Evolutionary conservation across 1,284 basidiomycete genomes (phyloP).

Genomic region (Erythrobasidium hasegawianum): DNA sequence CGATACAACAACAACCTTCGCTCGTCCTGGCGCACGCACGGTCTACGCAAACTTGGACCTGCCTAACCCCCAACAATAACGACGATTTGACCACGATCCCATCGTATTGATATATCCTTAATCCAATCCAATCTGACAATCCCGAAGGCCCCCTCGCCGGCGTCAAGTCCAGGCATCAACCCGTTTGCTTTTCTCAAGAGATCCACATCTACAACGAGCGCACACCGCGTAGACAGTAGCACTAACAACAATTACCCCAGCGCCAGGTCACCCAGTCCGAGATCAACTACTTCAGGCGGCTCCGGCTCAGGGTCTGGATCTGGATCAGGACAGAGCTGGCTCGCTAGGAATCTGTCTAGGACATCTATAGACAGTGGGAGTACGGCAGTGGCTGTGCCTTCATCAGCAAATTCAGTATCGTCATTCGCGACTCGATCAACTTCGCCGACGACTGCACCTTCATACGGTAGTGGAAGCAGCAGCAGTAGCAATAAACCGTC

Average conservation of each 20-base stretch:
- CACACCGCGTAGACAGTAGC: background rate
- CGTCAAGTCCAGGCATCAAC: slow-evolving; percentile 14
- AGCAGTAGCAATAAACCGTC: slow-evolving; percentile 11
- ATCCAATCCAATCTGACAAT: too few species aligned
- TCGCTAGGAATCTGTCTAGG: background rate
- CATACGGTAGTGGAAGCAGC: background rate
- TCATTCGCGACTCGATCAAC: slow-evolving; percentile 1
- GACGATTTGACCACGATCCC: too few species aligned
- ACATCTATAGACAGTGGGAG: background rate
- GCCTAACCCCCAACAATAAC: too few species aligned
- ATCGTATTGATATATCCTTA: too few species aligned
- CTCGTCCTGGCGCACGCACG: too few species aligned
- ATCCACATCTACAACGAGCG: slow-evolving; percentile 8
- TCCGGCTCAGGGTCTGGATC: background rate
- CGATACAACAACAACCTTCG: too few species aligned
- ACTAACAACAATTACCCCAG: too few species aligned
- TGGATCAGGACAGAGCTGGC: background rate
- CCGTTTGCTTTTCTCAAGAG: slow-evolving; percentile 31
- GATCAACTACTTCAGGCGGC: background rate
- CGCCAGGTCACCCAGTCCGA: too few species aligned
- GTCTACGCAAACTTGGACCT: too few species aligned
- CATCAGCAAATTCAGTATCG: background rate
- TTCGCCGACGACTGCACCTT: background rate
- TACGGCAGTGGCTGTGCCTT: background rate
- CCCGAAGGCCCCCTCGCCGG: background rate